Base-by-base conservation (phyloP, 495 filamentous ascomycete genomes). In the Daldinia grandis region DNA sequence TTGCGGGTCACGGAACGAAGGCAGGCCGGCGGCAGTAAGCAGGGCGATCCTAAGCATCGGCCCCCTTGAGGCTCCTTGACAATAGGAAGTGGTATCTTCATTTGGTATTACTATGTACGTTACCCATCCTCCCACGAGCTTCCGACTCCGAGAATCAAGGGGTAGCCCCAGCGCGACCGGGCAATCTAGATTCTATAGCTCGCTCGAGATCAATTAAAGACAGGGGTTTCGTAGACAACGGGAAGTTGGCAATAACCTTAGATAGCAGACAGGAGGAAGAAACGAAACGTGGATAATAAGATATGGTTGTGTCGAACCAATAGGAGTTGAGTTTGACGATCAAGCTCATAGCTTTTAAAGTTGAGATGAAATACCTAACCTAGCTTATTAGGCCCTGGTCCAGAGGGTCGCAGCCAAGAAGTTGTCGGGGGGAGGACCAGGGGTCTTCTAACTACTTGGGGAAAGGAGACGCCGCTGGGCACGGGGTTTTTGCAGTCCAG, bases 341-440 rank as follows among this genome's bases (percentile, higher is more conserved):
- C 55, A 73, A 68, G 70, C 61, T 68, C 56, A 65, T 60, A 64
- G 57, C 40, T 78, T 78, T 77, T 78, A 78, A 55, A 74, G 77
- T 81, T 81, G 72, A 75, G 77, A 78, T 75, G 76, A 78, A 72
- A 54, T 60, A n/a, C n/a, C n/a, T n/a, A n/a, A n/a, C n/a, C n/a
- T n/a, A 47, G 58, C 75, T 68, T 76, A 61, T 30, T 27, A 60
- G 61, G 57, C 19, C 49, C 40, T 50, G 69, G 77, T 59, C 76
- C 67, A 74, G 77, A 47, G 44, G 60, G 66, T 72, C 40, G 50
- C 50, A 57, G 74, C 72, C 72, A 77, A 76, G 70, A 60, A 8
- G 35, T 17, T 17, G 62, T 49, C 19, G 49, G 24, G 60, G 70
- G 50, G 56, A 65, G 27, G 33, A 62, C 37, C 58, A 72, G 59